A percentile compares a stretch with the other conserved stretches of the same genome.
Conservation (phyloP, 495 filamentous ascomycete species). For the Neurospora sp. region DNA sequence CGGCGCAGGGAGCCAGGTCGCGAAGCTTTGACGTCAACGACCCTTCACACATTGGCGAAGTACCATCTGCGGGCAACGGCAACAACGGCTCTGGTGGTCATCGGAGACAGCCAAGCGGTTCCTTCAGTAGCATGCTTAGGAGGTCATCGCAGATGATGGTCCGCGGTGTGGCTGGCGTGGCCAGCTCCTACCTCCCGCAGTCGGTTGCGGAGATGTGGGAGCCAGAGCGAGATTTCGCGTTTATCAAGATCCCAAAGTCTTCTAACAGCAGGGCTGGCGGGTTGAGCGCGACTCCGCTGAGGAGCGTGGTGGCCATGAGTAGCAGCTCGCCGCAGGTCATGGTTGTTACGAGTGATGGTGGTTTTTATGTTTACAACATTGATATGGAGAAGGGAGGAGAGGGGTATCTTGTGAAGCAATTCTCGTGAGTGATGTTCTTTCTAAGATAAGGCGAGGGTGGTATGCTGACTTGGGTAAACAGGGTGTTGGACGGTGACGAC, state of each 20-base stretch:
- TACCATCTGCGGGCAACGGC: slow-evolving; percentile 22
- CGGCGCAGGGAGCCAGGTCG: slow-evolving; percentile 22
- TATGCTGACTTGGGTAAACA: slow-evolving; percentile 12
- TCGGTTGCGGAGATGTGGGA: slow-evolving; percentile 97
- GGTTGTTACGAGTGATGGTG: slow-evolving; percentile 93
- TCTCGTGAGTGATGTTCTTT: slow-evolving; percentile 49
- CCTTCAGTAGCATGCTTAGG: slow-evolving; percentile 81
- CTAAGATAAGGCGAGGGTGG: background rate
- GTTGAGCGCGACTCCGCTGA: slow-evolving; percentile 29
- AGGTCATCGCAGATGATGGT: slow-evolving; percentile 93
- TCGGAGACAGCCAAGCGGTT: slow-evolving; percentile 44
- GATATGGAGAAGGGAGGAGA: slow-evolving; percentile 95
- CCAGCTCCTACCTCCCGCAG: slow-evolving; percentile 83
- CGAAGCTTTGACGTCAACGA: slow-evolving; percentile 37
- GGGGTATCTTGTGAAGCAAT: slow-evolving; percentile 80
- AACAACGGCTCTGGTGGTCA: slow-evolving; percentile 15
- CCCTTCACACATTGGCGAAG: slow-evolving; percentile 33
- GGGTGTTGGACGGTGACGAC: slow-evolving; percentile 41
- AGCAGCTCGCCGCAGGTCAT: slow-evolving; percentile 88
- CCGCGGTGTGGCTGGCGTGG: slow-evolving; percentile 76
- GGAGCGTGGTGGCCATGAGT: slow-evolving; percentile 93
- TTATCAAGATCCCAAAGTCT: slow-evolving; percentile 79
- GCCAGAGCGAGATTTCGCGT: slow-evolving; percentile 88
- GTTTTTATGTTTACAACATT: slow-evolving; percentile 89
- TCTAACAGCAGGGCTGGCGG: slow-evolving; percentile 23